These are phyloP conservation scores for Mycosphaerella arachidis DNA, from an alignment of 2,329 filamentous ascomycete genomes.

Conservation along the genomic window DNA sequence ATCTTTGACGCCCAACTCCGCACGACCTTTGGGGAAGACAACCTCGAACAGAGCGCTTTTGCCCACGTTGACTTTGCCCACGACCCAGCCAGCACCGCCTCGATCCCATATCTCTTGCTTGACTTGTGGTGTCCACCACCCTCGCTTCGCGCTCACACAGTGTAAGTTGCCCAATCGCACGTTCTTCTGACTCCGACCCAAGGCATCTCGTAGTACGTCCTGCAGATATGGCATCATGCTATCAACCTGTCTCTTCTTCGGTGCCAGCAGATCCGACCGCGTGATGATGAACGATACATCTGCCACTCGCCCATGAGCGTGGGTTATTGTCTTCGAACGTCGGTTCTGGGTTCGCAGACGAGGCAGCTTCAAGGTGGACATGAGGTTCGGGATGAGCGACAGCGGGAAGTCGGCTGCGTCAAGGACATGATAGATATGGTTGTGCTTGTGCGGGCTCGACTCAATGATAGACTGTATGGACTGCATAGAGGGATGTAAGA, in stretches of 20 bases:
- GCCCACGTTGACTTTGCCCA: slow-evolving; percentile 97
- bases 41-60: slow-evolving; percentile 89
- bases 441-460: slow-evolving; percentile 83
- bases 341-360: slow-evolving; percentile 76
- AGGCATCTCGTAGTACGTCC: slow-evolving; percentile 68
- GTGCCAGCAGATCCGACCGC: slow-evolving; percentile 77
- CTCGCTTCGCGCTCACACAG: slow-evolving; percentile 78
- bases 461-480: slow-evolving; percentile 78
- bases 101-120: slow-evolving; percentile 81
- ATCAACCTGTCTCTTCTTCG: slow-evolving; percentile 79
- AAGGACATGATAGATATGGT: slow-evolving; percentile 91
- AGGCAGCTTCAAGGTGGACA: slow-evolving; percentile 64
- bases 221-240: slow-evolving; percentile 78
- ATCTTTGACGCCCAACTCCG: slow-evolving; percentile 9
- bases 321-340: slow-evolving; percentile 64
- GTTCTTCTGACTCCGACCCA: slow-evolving; percentile 63
- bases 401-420: slow-evolving; percentile 97
- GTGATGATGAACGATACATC: slow-evolving; percentile 91
- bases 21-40: slow-evolving; percentile 70
- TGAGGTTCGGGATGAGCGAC: slow-evolving; percentile 76
- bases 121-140: slow-evolving; percentile 86
- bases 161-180: slow-evolving; percentile 83
- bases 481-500: slow-evolving; percentile 75
- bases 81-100: slow-evolving; percentile 87
- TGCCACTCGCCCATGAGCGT: slow-evolving; percentile 61